Conservation (phyloP, 805 yeast genomes). For the Candida palmyrensis region DNA sequence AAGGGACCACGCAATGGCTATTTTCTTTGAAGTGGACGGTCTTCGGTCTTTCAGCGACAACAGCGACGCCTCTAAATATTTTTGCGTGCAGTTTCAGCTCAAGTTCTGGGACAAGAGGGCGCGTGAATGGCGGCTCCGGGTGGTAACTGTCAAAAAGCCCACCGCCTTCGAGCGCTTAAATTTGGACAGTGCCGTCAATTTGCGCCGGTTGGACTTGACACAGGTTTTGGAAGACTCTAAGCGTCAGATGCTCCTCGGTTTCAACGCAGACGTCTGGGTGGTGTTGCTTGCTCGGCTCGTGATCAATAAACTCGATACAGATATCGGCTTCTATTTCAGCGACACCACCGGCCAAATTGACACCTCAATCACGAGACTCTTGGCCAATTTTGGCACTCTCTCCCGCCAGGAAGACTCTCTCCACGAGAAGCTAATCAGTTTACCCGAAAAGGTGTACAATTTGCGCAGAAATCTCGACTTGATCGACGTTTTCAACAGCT, state of each 20-base stretch:
- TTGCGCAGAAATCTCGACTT: conserved; percentile 33
- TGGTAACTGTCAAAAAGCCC: conserved; percentile 24
- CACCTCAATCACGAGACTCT: conserved; percentile 18
- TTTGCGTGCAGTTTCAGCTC: conserved; percentile 27
- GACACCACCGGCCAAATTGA: conserved; percentile 22
- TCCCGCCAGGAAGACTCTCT: conserved; percentile 8
- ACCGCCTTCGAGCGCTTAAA: conserved; percentile 19
- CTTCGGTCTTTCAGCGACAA: conserved; percentile 15
- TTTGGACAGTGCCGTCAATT: conserved; percentile 17
- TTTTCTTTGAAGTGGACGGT: conserved; percentile 31
- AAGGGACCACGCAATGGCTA: conserved; percentile 17
- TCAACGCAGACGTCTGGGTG: conserved; percentile 28
- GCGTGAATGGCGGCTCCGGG: conserved; percentile 19
- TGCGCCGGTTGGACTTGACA: conserved; percentile 7
- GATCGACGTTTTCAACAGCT: conserved; percentile 33
- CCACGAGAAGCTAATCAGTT: conserved; percentile 19
- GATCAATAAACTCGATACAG: conserved; percentile 29
- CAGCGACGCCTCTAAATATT: conserved; percentile 15
- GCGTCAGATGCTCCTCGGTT: conserved; percentile 18
- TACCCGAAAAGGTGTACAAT: conserved; percentile 29
- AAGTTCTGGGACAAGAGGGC: conserved; percentile 21
- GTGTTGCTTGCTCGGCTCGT: conserved; percentile 26
- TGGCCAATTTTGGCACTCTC: conserved; percentile 20
- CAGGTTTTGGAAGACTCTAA: neutral
- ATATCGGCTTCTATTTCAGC: conserved; percentile 30